A percentile compares a stretch with the other conserved stretches of the same genome.
Evolutionary conservation across 306 rosid species (phyloP).

Genomic region (Pyrus betulifolia): DNA sequence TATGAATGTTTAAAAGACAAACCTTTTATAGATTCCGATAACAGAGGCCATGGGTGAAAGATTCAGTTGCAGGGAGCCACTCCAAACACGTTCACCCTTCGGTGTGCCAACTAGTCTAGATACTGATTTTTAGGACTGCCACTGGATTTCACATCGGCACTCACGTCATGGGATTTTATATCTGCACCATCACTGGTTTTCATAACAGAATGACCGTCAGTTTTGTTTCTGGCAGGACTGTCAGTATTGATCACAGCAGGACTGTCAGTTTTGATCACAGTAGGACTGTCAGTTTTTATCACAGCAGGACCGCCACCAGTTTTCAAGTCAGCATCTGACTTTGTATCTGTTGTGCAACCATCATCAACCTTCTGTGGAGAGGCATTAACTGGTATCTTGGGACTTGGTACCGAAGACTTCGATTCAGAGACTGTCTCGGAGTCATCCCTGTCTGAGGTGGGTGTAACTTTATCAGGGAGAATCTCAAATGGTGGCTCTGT

Average conservation of each 20-base stretch:
- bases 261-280: neutral
- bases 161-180: conserved; percentile 18
- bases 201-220: neutral
- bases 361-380: conserved; percentile 23
- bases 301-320: neutral
- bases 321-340: conserved; percentile 18
- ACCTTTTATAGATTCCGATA: conserved; percentile 72
- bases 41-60: conserved; percentile 51
- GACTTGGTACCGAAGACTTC: conserved; percentile 30
- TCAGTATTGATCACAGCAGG: neutral
- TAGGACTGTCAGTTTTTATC: neutral
- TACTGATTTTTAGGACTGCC: conserved; percentile 26
- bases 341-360: conserved; percentile 12
- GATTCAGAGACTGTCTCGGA: conserved; percentile 31
- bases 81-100: conserved; percentile 63
- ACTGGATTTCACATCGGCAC: conserved; percentile 24
- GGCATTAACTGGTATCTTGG: conserved; percentile 17
- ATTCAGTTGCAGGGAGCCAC: conserved; percentile 68
- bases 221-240: neutral
- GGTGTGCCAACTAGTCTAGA: conserved; percentile 14
- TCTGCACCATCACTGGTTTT: neutral
- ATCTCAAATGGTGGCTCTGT: conserved; percentile 75
- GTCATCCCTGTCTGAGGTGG: conserved; percentile 38
- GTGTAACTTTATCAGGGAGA: conserved; percentile 38
- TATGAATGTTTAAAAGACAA: neutral